Percentiles rank a stretch among this genome's conserved stretches.
phyloP scores from a whole-genome alignment of 495 filamentous ascomycete genomes.

The Trichocladium antarcticum region DNA sequence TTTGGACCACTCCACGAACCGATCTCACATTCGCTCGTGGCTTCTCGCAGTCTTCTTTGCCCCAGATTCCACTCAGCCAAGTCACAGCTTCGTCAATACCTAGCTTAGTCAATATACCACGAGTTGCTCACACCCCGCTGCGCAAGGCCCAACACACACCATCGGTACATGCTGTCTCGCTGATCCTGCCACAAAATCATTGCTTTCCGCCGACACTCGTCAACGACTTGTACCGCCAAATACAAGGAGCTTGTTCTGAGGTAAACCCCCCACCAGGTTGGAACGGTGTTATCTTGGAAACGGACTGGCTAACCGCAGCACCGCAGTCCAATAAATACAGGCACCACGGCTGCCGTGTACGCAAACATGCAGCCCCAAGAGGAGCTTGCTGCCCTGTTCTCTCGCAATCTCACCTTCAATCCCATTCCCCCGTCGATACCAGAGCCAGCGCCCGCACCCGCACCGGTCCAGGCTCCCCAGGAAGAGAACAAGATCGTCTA shows the following conservation, averaged over 20 bases:
- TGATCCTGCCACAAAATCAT: slow-evolving; percentile 7
- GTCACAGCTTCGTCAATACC: slow-evolving; percentile 27
- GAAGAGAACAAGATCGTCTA: slow-evolving; percentile 42
- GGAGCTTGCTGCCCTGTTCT: slow-evolving; percentile 57
- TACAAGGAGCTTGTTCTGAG: background rate
- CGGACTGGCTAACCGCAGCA: slow-evolving; percentile 4
- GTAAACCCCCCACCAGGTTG: background rate
- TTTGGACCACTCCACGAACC: background rate
- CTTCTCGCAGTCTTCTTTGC: background rate
- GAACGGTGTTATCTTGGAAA: background rate
- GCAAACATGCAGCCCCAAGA: slow-evolving; percentile 46
- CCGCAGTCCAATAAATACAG: slow-evolving; percentile 1
- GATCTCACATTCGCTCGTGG: background rate
- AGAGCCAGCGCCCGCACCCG: slow-evolving; percentile 19
- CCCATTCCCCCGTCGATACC: slow-evolving; percentile 20
- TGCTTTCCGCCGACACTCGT: background rate
- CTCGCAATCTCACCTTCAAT: slow-evolving; percentile 50
- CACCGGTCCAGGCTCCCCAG: slow-evolving; percentile 17
- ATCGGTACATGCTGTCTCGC: slow-evolving; percentile 15
- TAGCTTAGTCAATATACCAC: slow-evolving; percentile 47
- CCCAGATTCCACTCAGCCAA: background rate
- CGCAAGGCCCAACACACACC: slow-evolving; percentile 18
- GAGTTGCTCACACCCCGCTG: slow-evolving; percentile 29
- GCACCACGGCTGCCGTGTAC: slow-evolving; percentile 28
- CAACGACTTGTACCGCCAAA: background rate